phyloP scores from a whole-genome alignment of 345 rosid genomes.

The Camelina laxa region DNA sequence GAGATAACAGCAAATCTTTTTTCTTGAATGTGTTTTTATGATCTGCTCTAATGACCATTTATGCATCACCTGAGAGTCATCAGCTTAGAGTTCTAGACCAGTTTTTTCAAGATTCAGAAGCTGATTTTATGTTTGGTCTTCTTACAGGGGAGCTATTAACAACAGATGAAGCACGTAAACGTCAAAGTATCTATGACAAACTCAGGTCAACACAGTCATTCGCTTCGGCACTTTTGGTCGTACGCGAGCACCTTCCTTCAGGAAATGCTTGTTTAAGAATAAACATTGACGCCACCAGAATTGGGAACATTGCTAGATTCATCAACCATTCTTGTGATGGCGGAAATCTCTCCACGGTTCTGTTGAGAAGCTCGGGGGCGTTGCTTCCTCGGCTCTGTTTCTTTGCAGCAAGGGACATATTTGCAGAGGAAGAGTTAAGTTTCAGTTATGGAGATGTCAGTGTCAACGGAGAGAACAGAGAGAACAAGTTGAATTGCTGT shows the following conservation, averaged over 20 bases:
- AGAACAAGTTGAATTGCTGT: conserved; percentile 62
- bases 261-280: conserved; percentile 83
- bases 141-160: conserved; percentile 75
- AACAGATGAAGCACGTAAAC: conserved; percentile 70
- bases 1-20: no score
- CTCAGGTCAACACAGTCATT: conserved; percentile 52
- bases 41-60: no score
- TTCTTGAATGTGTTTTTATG: no score
- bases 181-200: conserved; percentile 68
- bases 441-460: conserved; percentile 81
- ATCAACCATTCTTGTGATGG: conserved; percentile 95
- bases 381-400: conserved; percentile 78
- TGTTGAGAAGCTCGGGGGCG: conserved; percentile 69
- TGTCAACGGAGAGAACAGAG: conserved; percentile 34
- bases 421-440: conserved; percentile 65
- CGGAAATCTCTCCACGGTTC: conserved; percentile 63
- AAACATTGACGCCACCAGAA: conserved; percentile 80
- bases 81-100: no score
- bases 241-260: conserved; percentile 92
- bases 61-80: no score
- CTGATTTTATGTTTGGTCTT: neutral
- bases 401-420: conserved; percentile 74
- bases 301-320: conserved; percentile 79
- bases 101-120: neutral
- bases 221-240: conserved; percentile 74